Percentiles rank a stretch among this genome's conserved stretches.
Conservation (phyloP, 2,329 filamentous ascomycete genomes). For the Fusarium guadeloupense region DNA sequence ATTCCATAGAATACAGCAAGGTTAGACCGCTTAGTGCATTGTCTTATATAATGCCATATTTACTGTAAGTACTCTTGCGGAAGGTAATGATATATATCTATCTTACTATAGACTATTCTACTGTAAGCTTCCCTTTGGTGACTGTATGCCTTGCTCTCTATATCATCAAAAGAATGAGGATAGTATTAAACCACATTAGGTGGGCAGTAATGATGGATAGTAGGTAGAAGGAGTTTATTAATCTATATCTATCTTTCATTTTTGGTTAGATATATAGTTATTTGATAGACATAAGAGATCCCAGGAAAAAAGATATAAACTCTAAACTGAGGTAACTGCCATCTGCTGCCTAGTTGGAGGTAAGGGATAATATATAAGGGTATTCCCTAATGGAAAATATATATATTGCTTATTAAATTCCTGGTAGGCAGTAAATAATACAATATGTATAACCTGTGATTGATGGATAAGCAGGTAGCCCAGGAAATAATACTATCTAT, state of each 20-base stretch:
- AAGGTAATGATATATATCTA: neutral
- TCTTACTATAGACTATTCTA: neutral
- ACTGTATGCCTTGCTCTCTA: neutral
- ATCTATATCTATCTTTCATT: neutral
- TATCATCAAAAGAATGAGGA: neutral
- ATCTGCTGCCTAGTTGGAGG: neutral
- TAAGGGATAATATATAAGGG: neutral
- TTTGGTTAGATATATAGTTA: neutral
- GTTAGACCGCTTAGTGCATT: neutral
- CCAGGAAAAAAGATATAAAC: neutral
- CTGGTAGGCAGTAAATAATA: neutral
- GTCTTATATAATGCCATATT: neutral
- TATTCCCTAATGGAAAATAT: neutral
- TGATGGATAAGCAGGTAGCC: neutral
- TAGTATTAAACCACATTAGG: neutral
- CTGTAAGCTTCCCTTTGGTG: neutral
- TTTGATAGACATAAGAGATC: neutral
- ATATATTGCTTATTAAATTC: neutral
- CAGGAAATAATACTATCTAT: neutral
- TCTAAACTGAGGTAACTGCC: neutral
- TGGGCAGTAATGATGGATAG: no score
- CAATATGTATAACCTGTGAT: neutral
- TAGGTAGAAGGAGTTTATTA: neutral
- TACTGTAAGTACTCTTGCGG: neutral
- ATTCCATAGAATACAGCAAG: neutral